Evolutionary conservation across 192 early-diverging fungal species (phyloP).

Genomic region (Chytriomyces sp.): DNA sequence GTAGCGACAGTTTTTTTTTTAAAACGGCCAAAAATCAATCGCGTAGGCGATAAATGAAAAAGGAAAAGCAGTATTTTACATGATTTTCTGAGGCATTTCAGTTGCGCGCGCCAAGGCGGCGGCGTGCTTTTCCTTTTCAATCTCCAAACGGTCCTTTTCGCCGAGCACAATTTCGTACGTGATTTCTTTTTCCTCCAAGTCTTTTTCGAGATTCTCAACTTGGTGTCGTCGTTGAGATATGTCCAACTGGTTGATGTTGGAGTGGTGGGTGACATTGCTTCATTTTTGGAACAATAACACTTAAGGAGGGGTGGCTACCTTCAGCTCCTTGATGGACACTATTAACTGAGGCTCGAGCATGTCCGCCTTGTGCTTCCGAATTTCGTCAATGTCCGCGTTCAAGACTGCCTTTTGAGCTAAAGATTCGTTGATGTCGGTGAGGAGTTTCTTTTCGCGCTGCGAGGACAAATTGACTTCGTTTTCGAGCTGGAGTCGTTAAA

Average conservation of each 20-base stretch:
- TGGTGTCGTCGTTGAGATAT: constrained; percentile 64
- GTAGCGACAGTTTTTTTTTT: neutral
- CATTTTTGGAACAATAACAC: neutral
- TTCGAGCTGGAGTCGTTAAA: constrained; percentile 48
- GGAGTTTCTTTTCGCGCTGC: constrained; percentile 55
- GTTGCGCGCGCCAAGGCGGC: constrained; percentile 55
- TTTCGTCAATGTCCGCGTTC: constrained; percentile 64
- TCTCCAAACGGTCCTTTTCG: constrained; percentile 63
- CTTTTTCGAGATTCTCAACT: constrained; percentile 69
- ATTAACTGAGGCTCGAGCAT: constrained; percentile 71
- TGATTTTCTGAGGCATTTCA: constrained; percentile 67
- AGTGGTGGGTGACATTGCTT: constrained; percentile 31
- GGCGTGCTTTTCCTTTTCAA: constrained; percentile 62
- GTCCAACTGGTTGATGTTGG: constrained; percentile 49
- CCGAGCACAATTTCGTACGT: constrained; percentile 56
- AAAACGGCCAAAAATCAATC: constrained; percentile 6
- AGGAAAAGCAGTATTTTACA: constrained; percentile 46
- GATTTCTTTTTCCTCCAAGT: constrained; percentile 69
- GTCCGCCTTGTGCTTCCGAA: constrained; percentile 66
- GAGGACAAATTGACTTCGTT: constrained; percentile 63
- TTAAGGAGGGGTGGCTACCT: constrained; percentile 33
- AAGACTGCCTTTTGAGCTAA: constrained; percentile 46
- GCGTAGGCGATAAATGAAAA: neutral
- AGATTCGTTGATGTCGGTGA: constrained; percentile 61
- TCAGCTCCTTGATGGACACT: constrained; percentile 65